These are phyloP conservation scores for Suillus alpinus DNA, from an alignment of 768 basidiomycete species.

Conservation along the genomic window DNA sequence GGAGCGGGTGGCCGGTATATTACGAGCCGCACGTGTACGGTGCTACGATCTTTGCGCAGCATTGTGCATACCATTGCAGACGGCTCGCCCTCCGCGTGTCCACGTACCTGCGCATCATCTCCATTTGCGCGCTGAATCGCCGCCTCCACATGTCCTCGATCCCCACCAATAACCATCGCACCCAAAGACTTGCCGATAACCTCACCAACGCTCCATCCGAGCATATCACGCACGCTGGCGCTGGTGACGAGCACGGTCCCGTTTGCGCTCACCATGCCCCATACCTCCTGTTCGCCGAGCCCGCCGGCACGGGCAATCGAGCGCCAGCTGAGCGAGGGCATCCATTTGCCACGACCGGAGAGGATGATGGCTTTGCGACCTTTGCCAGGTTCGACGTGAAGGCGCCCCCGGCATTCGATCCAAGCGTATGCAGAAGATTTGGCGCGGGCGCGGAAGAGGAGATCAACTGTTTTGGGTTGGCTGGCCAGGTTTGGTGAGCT, in stretches of 20 bases:
- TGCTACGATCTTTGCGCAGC: constrained; percentile 35
- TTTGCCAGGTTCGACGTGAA: constrained; percentile 92
- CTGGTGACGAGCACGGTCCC: constrained; percentile 53
- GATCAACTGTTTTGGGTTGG: constrained; percentile 62
- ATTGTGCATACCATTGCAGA: constrained; percentile 34
- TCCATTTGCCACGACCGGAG: constrained; percentile 70
- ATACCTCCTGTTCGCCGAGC: constrained; percentile 42
- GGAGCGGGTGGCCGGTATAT: constrained; percentile 36
- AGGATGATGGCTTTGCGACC: constrained; percentile 93
- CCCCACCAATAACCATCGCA: constrained; percentile 33
- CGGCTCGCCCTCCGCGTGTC: constrained; percentile 18
- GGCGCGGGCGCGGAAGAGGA: constrained; percentile 80
- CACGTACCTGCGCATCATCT: constrained; percentile 23
- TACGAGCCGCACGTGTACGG: constrained; percentile 31
- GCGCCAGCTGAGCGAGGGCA: constrained; percentile 63
- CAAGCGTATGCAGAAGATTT: constrained; percentile 69
- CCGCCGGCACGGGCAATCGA: constrained; percentile 54
- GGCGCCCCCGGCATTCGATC: constrained; percentile 86
- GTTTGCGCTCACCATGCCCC: constrained; percentile 48
- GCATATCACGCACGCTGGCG: constrained; percentile 52
- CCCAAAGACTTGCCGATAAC: constrained; percentile 47
- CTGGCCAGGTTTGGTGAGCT: constrained; percentile 1
- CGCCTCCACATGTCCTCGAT: constrained; percentile 20
- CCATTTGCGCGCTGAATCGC: neutral
- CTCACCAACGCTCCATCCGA: constrained; percentile 60